Evolutionary conservation across 352 stramenopile species (phyloP), one percentile per base, ranked within the genome.

Genomic region (Chrysophaeum taylorii): DNA sequence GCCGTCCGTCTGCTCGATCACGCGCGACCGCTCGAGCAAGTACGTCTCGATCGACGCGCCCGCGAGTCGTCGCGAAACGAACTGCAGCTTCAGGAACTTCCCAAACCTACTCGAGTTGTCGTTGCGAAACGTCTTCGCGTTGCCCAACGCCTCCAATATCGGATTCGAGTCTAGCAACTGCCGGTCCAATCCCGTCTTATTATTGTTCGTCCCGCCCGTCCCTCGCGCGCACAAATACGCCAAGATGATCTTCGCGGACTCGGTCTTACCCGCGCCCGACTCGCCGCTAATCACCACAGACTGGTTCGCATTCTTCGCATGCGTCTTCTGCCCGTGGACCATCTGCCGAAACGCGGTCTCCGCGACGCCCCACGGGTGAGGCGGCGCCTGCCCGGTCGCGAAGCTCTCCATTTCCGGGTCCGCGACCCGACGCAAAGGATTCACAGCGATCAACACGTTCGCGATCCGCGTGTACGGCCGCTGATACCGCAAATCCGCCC

Each of bases 381-480:
- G 87, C 86, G 80, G 7, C 15, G 27, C n/a, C 25, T 12, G 29
- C 43, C 7, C 2, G 74, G 82, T 83, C n/a, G 91, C 83, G 38
- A 71, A 73, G 1, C 57, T 16, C 0, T 9, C 35, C 60, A 48
- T 50, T 9, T 62, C 2, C n/a, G 60, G 57, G 7, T 60, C 38
- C 16, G 33, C 0, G 18, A 54, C 23, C 18, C 5, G 91, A 69
- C 91, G 86, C 76, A 97, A 97, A 36, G 92, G 93, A 76, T 98
- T 98, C 43, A 97, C 87, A 9, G 93, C 92, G 70, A 98, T 95
- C 39, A 95, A 90, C 74, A 98, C 97, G 48, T 97, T 89, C 27
- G 92, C 91, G 25, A 93, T 96, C 75, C 94, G 94, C 31, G 94
- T 97, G 81, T 98, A 98, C 0, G 93, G 93, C 66, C 93, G 79